phyloP scores from a whole-genome alignment of 306 rosid genomes.

The Gastrolobium villosum region DNA sequence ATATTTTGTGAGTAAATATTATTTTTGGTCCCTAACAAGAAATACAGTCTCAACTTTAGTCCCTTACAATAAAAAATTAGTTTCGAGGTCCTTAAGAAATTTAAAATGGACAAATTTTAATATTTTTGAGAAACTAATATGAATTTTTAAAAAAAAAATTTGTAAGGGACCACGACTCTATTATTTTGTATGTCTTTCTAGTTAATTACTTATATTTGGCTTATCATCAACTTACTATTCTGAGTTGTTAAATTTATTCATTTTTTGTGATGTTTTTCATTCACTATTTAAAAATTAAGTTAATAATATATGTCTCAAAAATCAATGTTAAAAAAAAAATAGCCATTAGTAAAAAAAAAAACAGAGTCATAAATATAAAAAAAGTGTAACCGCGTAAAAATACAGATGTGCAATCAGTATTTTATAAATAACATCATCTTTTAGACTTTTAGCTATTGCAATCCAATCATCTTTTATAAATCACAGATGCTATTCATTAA shows the following conservation, averaged over 20 bases:
- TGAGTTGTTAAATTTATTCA: too few species aligned
- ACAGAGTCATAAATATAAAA: background rate
- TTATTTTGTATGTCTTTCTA: background rate
- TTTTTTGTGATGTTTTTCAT: background rate
- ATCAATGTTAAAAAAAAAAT: background rate
- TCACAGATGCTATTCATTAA: background rate
- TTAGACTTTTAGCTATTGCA: background rate
- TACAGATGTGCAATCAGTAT: background rate
- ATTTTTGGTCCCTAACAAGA: too few species aligned
- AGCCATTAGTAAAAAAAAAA: background rate
- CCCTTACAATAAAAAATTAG: too few species aligned
- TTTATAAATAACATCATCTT: background rate
- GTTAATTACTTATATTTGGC: background rate
- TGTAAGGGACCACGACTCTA: too few species aligned
- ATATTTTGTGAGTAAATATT: too few species aligned
- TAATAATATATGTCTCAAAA: background rate
- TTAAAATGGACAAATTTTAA: too few species aligned
- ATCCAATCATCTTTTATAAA: background rate
- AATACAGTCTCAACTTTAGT: too few species aligned
- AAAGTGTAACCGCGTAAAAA: background rate
- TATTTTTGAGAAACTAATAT: too few species aligned
- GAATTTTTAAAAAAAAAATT: too few species aligned
- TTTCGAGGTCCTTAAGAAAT: too few species aligned
- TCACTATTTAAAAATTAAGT: background rate
- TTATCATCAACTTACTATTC: background rate